A percentile compares a stretch with the other conserved stretches of the same genome.
These are phyloP conservation scores for Tricharina praecox DNA, from an alignment of 495 filamentous ascomycete species.

Conservation along the genomic window DNA sequence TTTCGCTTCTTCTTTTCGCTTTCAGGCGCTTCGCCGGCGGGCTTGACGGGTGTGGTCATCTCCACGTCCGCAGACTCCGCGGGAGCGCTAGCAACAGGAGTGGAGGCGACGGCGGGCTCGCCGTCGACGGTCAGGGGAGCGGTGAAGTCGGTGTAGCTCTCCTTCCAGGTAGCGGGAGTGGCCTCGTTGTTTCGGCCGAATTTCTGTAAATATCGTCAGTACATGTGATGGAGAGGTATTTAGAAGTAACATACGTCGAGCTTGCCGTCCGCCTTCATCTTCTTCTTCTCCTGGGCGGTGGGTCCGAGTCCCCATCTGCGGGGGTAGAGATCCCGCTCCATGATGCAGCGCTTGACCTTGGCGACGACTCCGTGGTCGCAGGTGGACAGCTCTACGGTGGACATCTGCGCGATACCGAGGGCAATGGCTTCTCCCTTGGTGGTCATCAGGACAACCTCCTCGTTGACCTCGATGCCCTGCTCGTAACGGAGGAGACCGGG, in stretches of 20 bases:
- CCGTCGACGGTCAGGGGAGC: slow-evolving; percentile 34
- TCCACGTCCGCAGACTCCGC: slow-evolving; percentile 27
- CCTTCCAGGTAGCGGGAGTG: slow-evolving; percentile 81
- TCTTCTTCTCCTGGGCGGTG: slow-evolving; percentile 87
- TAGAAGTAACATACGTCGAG: slow-evolving; percentile 63
- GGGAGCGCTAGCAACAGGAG: slow-evolving; percentile 28
- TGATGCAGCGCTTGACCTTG: slow-evolving; percentile 95
- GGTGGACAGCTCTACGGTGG: slow-evolving; percentile 71
- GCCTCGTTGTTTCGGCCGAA: slow-evolving; percentile 78
- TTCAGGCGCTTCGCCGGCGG: slow-evolving; percentile 29
- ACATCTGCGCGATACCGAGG: slow-evolving; percentile 89
- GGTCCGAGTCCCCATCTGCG: slow-evolving; percentile 88
- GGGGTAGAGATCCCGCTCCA: slow-evolving; percentile 96
- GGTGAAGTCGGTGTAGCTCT: slow-evolving; percentile 75
- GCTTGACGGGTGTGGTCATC: slow-evolving; percentile 31
- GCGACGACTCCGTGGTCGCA: slow-evolving; percentile 95
- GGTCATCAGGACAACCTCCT: slow-evolving; percentile 92
- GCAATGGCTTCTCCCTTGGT: slow-evolving; percentile 98
- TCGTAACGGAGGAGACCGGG: slow-evolving; percentile 86
- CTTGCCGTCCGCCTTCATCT: slow-evolving; percentile 93
- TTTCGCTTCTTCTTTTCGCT: slow-evolving; percentile 55
- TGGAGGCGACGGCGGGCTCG: slow-evolving; percentile 28
- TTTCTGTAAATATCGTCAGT: slow-evolving; percentile 49
- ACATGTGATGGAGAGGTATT: no score
- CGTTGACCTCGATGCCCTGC: slow-evolving; percentile 66